Conservation (phyloP, 2,329 filamentous ascomycete genomes). For the Aspergillus caelatus region DNA sequence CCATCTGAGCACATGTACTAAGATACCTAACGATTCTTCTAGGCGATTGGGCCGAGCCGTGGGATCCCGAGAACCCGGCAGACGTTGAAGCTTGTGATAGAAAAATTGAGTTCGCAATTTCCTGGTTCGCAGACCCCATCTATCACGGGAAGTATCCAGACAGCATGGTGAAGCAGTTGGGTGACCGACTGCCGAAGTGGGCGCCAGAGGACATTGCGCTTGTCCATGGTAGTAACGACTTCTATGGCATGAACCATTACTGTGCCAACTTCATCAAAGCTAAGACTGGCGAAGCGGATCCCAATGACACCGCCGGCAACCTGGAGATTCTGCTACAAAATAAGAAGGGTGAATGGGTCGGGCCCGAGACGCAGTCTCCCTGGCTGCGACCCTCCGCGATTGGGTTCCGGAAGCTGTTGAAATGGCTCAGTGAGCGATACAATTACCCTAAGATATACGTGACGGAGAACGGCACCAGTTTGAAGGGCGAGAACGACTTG, state of each 20-base stretch:
- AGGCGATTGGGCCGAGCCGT: conserved; percentile 80
- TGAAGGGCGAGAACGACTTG: conserved; percentile 81
- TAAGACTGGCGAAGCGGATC: conserved; percentile 61
- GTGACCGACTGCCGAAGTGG: conserved; percentile 73
- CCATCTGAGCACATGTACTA: background rate
- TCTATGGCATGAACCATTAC: conserved; percentile 95
- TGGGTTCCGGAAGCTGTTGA: conserved; percentile 76
- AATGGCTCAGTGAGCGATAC: conserved; percentile 78
- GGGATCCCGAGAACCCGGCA: conserved; percentile 73
- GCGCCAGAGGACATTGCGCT: conserved; percentile 71
- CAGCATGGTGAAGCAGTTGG: conserved; percentile 80
- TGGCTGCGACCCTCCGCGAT: conserved; percentile 78
- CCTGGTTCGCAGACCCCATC: conserved; percentile 86
- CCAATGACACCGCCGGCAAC: conserved; percentile 74
- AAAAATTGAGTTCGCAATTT: conserved; percentile 85
- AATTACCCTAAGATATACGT: conserved; percentile 77
- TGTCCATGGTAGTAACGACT: conserved; percentile 87
- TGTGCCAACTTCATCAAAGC: conserved; percentile 85
- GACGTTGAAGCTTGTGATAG: conserved; percentile 77
- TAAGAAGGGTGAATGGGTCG: conserved; percentile 73
- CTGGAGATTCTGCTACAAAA: conserved; percentile 71
- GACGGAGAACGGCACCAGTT: conserved; percentile 83
- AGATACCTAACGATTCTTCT: background rate
- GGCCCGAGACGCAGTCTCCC: conserved; percentile 77
- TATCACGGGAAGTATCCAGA: conserved; percentile 83